phyloP scores from a whole-genome alignment of 176 grass and related monocot species.

The Avena insularis region DNA sequence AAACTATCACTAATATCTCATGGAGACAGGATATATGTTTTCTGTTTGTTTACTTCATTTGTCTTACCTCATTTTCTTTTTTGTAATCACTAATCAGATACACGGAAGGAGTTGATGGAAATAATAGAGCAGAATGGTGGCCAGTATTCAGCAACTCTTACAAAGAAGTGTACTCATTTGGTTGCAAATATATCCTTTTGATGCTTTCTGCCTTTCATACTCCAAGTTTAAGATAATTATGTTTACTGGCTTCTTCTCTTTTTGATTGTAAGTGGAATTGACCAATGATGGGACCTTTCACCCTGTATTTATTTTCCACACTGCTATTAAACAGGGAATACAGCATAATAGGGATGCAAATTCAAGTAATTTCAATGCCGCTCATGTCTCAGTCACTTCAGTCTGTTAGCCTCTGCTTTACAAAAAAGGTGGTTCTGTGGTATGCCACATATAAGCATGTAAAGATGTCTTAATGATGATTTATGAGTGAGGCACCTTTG shows the following conservation, averaged over 20 bases:
- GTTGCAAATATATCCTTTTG: slow-evolving; percentile 98
- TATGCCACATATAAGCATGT: slow-evolving; percentile 22
- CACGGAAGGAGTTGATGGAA: slow-evolving; percentile 67
- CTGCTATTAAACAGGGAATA: slow-evolving; percentile 17
- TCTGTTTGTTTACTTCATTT: slow-evolving; percentile 21
- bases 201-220: slow-evolving; percentile 30
- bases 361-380: background rate
- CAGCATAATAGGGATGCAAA: background rate
- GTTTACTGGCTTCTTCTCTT: slow-evolving; percentile 19
- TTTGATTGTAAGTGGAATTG: slow-evolving; percentile 17
- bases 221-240: slow-evolving; percentile 28
- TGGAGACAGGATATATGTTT: background rate
- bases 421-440: slow-evolving; percentile 25
- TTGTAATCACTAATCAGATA: slow-evolving; percentile 68
- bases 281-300: background rate
- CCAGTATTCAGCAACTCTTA: slow-evolving; percentile 83
- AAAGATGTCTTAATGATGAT: slow-evolving; percentile 4
- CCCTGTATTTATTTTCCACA: background rate
- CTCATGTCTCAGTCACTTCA: slow-evolving; percentile 11
- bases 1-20: slow-evolving; percentile 27
- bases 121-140: slow-evolving; percentile 94
- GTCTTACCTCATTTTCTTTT: slow-evolving; percentile 23
- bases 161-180: slow-evolving; percentile 90
- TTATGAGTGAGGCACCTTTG: background rate
- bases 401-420: background rate